Conservation (phyloP, 495 filamentous ascomycete genomes). For the Articulospora tetracladia region DNA sequence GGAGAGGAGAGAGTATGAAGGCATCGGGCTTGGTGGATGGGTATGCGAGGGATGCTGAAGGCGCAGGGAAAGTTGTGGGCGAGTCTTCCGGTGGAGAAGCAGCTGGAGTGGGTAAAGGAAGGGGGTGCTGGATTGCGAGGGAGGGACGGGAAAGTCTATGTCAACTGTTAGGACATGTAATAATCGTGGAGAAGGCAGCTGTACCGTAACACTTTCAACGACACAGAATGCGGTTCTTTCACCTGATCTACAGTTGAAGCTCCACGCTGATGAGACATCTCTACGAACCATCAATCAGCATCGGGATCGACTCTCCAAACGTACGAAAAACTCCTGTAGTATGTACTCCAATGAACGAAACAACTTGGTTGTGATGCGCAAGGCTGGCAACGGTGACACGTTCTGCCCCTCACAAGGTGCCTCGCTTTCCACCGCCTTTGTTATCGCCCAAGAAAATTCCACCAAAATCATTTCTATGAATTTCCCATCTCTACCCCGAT, state of each 20-base stretch:
- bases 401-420: neutral
- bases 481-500: no score
- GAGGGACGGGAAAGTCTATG: slow-evolving; percentile 48
- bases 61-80: slow-evolving; percentile 11
- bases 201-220: slow-evolving; percentile 75
- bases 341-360: neutral
- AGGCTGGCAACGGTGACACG: neutral
- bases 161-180: neutral
- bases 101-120: slow-evolving; percentile 11
- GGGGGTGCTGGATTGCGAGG: slow-evolving; percentile 46
- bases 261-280: slow-evolving; percentile 27
- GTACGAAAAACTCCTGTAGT: neutral
- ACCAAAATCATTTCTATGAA: neutral
- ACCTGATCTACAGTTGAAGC: slow-evolving; percentile 43
- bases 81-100: slow-evolving; percentile 12
- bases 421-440: neutral
- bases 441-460: no score
- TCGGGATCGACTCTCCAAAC: neutral
- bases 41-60: slow-evolving; percentile 21
- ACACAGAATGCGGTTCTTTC: slow-evolving; percentile 81
- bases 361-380: slow-evolving; percentile 1
- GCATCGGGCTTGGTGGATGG: slow-evolving; percentile 15
- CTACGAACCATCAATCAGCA: slow-evolving; percentile 8
- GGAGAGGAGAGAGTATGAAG: slow-evolving; percentile 44
- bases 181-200: neutral